These are phyloP conservation scores for Eutrema japonicum DNA, from an alignment of 345 rosid genomes.

Conservation along the genomic window DNA sequence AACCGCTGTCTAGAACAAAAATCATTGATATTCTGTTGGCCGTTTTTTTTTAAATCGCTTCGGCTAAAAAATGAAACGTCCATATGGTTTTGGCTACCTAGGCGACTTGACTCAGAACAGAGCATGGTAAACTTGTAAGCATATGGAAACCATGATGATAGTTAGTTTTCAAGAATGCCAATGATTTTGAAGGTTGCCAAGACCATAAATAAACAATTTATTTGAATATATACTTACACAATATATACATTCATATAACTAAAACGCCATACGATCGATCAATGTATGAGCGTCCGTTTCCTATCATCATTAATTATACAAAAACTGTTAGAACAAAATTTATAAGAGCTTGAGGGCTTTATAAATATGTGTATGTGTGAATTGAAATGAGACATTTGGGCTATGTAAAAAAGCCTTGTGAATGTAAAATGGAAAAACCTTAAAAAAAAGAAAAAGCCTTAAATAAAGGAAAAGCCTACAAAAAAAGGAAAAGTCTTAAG, in stretches of 20 bases:
- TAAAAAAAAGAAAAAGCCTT: too few relatives aligned
- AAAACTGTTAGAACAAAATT: too few relatives aligned
- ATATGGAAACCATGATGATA: conserved; percentile 1
- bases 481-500: too few relatives aligned
- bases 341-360: too few relatives aligned
- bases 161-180: conserved; percentile 5
- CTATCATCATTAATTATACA: conserved; percentile 1
- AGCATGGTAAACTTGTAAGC: neutral
- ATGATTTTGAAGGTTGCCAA: conserved; percentile 4
- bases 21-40: neutral
- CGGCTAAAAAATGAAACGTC: neutral
- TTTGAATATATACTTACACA: conserved; percentile 7
- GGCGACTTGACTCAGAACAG: neutral
- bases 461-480: too few relatives aligned
- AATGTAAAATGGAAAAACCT: too few relatives aligned
- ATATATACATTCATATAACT: conserved; percentile 4
- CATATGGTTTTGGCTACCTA: neutral
- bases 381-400: too few relatives aligned
- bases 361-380: too few relatives aligned
- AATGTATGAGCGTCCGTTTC: conserved; percentile 32
- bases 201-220: conserved; percentile 10
- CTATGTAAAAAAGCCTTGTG: too few relatives aligned
- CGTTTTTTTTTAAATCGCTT: neutral
- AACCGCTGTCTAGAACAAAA: neutral
- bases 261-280: conserved; percentile 25